Conservation (phyloP, 148 eudicot genomes). For the Chenopodium berlandieri region DNA sequence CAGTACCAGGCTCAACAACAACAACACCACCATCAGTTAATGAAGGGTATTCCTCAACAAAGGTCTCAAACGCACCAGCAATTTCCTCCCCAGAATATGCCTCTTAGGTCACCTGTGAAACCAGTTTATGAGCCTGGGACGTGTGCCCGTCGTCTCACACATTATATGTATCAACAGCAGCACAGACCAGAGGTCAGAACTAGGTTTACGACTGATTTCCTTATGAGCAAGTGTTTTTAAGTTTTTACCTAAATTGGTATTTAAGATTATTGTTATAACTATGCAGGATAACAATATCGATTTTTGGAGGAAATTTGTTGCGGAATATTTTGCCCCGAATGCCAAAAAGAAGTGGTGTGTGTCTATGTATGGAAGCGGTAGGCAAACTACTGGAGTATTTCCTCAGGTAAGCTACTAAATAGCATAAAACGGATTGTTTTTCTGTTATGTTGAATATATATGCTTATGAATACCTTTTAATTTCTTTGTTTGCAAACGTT, state of each 20-base stretch:
- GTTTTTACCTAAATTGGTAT: background rate
- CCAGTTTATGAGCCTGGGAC: slow-evolving; percentile 83
- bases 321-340: slow-evolving; percentile 85
- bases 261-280: background rate
- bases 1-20: slow-evolving; percentile 59
- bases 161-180: slow-evolving; percentile 96
- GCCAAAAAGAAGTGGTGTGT: slow-evolving; percentile 99
- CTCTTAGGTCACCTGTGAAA: slow-evolving; percentile 73
- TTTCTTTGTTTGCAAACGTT: background rate
- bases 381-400: slow-evolving; percentile 89
- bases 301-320: slow-evolving; percentile 90
- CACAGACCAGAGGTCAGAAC: slow-evolving; percentile 84
- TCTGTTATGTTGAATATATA: background rate
- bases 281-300: slow-evolving; percentile 87
- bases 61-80: slow-evolving; percentile 59
- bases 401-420: slow-evolving; percentile 62
- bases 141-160: slow-evolving; percentile 90
- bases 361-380: slow-evolving; percentile 95
- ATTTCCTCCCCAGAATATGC: slow-evolving; percentile 65
- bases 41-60: slow-evolving; percentile 77
- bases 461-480: background rate
- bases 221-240: background rate
- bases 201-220: background rate
- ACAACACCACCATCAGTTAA: slow-evolving; percentile 57
- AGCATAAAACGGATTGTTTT: background rate